Evolutionary conservation across 176 grass and related monocot species (phyloP), one percentile per base, ranked within the genome.

Genomic region (Phyllostachys edulis): DNA sequence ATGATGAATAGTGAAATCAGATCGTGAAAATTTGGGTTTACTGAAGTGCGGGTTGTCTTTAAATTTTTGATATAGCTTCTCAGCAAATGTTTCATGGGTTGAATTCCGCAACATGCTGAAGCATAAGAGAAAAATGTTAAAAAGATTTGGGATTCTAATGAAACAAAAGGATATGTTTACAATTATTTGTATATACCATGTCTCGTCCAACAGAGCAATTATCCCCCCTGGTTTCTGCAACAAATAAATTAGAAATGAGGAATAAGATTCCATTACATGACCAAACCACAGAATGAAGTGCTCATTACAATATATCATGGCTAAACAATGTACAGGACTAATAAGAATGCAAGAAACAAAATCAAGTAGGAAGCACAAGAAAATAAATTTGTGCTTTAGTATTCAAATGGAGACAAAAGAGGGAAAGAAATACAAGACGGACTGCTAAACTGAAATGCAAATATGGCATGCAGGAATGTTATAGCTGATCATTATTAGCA

Each of bases 221-320:
- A 98, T 98, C 67, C 96, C 96, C 36, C 95, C 95, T 46, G 96
- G 96, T 98, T 98, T 98, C 92, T 95, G 86, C 40, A 91, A 73
- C 34, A 87, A 85, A 87, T 16, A 87, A 81, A 90, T 80, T 6
- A 82, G 51, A 86, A 84, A 57, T 18, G 66, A 4, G 46, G 66
- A 72, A 92, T 74, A 79, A 88, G 78, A 79, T 67, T 61, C 14
- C 14, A 71, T 81, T 56, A 18, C 46, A 87, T 27, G 29, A 60
- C 2, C 15, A 47, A 79, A 87, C 34, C 38, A 78, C 29, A 60
- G 40, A 46, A 85, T 75, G 20, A 59, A 79, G 36, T 56, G 16
- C 16, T 18, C 20, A 21, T 38, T 78, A 27, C 60, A 73, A 71
- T 40, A 86, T 56, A 82, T 81, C 8, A 52, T 66, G 27, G 45